These are phyloP conservation scores for Xylariaceae sp. DNA, from an alignment of 2,329 filamentous ascomycete species.

Conservation along the genomic window DNA sequence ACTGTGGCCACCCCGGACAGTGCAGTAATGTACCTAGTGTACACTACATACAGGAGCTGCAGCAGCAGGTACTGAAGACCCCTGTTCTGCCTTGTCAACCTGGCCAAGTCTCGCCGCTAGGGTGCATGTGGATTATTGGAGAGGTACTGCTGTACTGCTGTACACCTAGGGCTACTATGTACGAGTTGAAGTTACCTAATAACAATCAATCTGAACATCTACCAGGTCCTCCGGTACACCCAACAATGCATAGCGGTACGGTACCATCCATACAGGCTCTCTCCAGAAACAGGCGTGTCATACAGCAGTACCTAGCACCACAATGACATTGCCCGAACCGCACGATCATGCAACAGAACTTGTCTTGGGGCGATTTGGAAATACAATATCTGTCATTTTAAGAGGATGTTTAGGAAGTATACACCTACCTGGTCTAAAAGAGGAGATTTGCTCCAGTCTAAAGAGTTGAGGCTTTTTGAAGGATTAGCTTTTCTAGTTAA, in stretches of 20 bases:
- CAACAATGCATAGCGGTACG: no score
- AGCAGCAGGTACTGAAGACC: no score
- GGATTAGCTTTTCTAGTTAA: no score
- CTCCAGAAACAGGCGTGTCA: conserved; percentile 8
- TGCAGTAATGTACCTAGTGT: no score
- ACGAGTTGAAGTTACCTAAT: conserved; percentile 3
- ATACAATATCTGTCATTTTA: conserved; percentile 4
- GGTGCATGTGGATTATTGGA: conserved; percentile 12
- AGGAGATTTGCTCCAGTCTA: neutral
- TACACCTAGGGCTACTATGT: neutral
- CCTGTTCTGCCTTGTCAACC: conserved; percentile 12
- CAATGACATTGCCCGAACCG: conserved; percentile 11
- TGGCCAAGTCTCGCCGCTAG: conserved; percentile 12
- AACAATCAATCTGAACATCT: no score
- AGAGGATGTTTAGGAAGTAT: no score
- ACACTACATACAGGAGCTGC: no score
- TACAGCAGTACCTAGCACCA: no score
- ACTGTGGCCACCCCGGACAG: conserved; percentile 24
- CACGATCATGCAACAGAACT: conserved; percentile 24
- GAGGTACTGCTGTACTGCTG: neutral
- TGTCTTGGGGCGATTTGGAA: conserved; percentile 12
- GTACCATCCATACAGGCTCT: no score
- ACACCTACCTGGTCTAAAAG: neutral
- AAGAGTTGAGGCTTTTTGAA: no score
- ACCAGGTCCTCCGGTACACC: no score